Evolutionary conservation across 2,329 filamentous ascomycete genomes (phyloP), one percentile per base, ranked within the genome.

Genomic region (Sporothrix globosa): DNA sequence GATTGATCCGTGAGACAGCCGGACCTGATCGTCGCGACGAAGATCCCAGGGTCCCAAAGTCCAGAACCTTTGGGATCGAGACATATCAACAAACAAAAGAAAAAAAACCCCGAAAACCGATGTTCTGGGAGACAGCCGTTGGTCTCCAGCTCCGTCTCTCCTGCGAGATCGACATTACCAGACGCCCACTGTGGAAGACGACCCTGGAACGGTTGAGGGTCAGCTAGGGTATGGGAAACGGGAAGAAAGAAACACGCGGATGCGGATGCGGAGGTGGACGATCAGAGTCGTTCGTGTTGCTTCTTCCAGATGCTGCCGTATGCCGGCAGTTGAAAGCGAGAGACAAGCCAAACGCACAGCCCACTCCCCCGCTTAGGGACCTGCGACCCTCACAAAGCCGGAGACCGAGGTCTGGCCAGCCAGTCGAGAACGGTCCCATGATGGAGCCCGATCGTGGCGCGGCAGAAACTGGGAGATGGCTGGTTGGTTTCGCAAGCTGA

Each of bases 21-120:
- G 21, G n/a, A 41, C 6, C 58, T 19, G n/a, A 63, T 46, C 39
- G 27, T 63, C 39, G 27, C 41, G 21, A 63, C 11, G 54, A 6
- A 46, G 44, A 27, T 63, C 58, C 58, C 39, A 63, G 58, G 58
- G 58, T 46, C 58, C 39, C 24, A 60, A n/a, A 61, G 56, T 21
- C 34, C n/a, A 41, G 56, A 41, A 21, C 4, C 4, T 14, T 21
- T 11, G 6, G 19, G 5, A 14, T 10, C 34, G 19, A 17, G 24
- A 48, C 44, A 19, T 34, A n/a, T n/a, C n/a, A n/a, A n/a, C n/a
- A n/a, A n/a, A n/a, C n/a, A n/a, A n/a, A n/a, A n/a, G n/a, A n/a
- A n/a, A 9, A 44, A 61, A 19, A 21, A 50, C 14, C 14, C 19
- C 19, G 39, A 63, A 27, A 9, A 61, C 39, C n/a, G 21, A 39